A percentile compares a stretch with the other conserved stretches of the same genome.
These are phyloP conservation scores for Colletotrichum liaoningense DNA, from an alignment of 2,329 filamentous ascomycete genomes.

Conservation along the genomic window DNA sequence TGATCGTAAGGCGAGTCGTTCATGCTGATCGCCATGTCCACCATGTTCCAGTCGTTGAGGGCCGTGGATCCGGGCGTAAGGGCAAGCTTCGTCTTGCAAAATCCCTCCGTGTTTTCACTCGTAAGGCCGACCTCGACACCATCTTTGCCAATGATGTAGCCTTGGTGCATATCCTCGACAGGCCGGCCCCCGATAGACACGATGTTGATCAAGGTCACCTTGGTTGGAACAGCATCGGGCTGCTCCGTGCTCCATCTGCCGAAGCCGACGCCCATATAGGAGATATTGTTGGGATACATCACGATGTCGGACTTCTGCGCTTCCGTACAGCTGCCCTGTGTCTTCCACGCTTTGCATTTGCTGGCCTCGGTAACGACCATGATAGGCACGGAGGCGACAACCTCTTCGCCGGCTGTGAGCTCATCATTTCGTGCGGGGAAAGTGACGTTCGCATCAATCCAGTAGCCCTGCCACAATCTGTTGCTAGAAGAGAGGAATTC, in stretches of 20 bases:
- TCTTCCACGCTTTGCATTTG: no score
- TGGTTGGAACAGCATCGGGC: no score
- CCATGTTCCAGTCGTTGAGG: slow-evolving; percentile 23
- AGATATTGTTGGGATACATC: background rate
- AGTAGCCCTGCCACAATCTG: slow-evolving; percentile 7
- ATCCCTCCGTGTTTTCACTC: no score
- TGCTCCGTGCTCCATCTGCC: background rate
- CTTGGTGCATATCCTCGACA: slow-evolving; percentile 3
- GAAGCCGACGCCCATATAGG: slow-evolving; percentile 23
- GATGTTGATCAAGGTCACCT: background rate
- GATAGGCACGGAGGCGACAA: background rate
- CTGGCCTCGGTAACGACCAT: slow-evolving; percentile 6
- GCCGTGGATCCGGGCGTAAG: no score
- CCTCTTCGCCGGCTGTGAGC: background rate
- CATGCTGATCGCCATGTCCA: slow-evolving; percentile 6
- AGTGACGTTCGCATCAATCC: background rate
- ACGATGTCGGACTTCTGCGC: background rate
- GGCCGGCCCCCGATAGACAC: background rate
- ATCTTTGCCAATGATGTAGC: slow-evolving; percentile 1
- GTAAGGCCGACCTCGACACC: slow-evolving; percentile 1
- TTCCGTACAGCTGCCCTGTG: background rate
- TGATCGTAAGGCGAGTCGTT: slow-evolving; percentile 9
- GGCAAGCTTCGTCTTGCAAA: slow-evolving; percentile 11
- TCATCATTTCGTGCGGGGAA: background rate
- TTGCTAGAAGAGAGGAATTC: slow-evolving; percentile 13